Percentiles rank a stretch among this genome's conserved stretches.
Evolutionary conservation across 495 filamentous ascomycete species (phyloP).

Genomic region (Trichoderma parareesei): DNA sequence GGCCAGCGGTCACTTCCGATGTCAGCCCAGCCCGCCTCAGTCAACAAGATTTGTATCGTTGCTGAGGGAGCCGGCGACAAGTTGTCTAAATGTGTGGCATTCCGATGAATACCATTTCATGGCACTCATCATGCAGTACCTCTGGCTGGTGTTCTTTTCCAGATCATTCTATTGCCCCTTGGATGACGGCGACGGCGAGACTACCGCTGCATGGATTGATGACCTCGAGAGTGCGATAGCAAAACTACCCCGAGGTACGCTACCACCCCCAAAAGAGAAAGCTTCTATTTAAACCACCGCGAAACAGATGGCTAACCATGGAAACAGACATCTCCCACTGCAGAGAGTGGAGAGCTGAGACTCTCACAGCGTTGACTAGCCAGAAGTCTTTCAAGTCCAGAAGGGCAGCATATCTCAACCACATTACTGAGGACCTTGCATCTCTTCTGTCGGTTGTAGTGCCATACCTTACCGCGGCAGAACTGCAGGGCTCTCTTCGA

Average conservation of each 20-base stretch:
- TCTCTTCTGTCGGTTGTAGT: slow-evolving; percentile 10
- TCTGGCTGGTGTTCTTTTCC: slow-evolving; percentile 10
- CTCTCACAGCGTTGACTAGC: slow-evolving; percentile 10
- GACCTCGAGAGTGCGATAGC: background rate
- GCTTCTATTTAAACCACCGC: background rate
- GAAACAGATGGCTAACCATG: background rate
- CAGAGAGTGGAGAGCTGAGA: slow-evolving; percentile 12
- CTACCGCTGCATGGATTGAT: slow-evolving; percentile 8
- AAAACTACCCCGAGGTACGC: slow-evolving; percentile 12
- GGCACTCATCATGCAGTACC: slow-evolving; percentile 11
- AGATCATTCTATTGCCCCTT: slow-evolving; percentile 13
- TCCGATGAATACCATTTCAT: slow-evolving; percentile 13
- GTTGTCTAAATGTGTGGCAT: background rate
- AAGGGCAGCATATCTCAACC: slow-evolving; percentile 1
- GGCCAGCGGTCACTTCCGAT: slow-evolving; percentile 1
- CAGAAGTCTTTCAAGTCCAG: slow-evolving; percentile 9
- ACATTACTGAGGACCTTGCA: slow-evolving; percentile 9
- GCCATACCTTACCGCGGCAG: background rate
- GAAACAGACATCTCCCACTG: slow-evolving; percentile 9
- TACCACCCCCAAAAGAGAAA: background rate
- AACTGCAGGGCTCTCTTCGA: slow-evolving; percentile 11
- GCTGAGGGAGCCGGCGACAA: slow-evolving; percentile 11
- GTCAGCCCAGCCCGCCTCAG: slow-evolving; percentile 1
- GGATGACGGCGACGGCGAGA: slow-evolving; percentile 13
- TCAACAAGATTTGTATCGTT: slow-evolving; percentile 4